phyloP scores from a whole-genome alignment of 164 flowering plant genomes.

The Litsea cubeba region DNA sequence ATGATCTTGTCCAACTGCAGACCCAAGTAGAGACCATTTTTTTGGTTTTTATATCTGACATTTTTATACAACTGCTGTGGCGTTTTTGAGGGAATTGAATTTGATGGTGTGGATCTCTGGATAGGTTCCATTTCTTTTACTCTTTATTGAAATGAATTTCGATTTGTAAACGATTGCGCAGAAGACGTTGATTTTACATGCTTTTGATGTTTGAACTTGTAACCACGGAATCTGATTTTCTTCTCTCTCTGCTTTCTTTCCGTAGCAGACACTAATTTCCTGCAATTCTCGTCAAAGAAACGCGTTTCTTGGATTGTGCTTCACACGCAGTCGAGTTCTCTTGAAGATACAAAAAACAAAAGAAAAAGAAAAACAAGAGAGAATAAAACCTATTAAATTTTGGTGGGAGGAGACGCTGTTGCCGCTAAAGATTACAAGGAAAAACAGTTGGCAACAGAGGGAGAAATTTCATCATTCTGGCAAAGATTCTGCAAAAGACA shows the following conservation, averaged over 20 bases:
- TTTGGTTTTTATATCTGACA: too few species aligned
- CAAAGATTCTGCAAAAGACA: background rate
- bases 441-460: background rate
- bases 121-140: too few species aligned
- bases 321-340: background rate
- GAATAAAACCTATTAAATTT: background rate
- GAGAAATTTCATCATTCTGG: background rate
- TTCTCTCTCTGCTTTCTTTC: background rate
- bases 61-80: too few species aligned
- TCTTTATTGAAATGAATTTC: too few species aligned
- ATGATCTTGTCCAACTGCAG: background rate
- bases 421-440: background rate
- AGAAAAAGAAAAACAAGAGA: background rate
- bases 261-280: background rate
- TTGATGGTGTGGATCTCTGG: too few species aligned
- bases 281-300: background rate
- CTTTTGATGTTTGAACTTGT: background rate
- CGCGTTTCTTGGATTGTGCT: conserved; percentile 4
- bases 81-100: too few species aligned
- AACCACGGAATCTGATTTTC: background rate
- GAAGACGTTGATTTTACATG: background rate
- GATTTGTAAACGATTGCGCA: background rate
- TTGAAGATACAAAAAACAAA: background rate
- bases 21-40: too few species aligned
- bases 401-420: background rate